Evolutionary conservation across 306 rosid genomes (phyloP), one percentile per base, ranked within the genome.

Genomic region (Pterocarpus santalinus): DNA sequence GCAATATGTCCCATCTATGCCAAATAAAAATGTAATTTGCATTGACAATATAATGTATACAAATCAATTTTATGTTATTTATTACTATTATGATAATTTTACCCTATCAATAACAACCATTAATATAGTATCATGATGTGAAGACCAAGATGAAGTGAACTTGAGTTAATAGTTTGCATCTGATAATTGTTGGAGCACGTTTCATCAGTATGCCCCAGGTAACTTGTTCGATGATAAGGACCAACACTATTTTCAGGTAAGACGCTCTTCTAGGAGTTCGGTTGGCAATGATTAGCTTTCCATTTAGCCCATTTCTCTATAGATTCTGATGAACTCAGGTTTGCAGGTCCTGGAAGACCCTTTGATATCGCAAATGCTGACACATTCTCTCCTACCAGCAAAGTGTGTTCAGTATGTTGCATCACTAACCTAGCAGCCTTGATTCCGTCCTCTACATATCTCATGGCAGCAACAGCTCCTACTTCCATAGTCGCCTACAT

Each of bases 381-480:
- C 61, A 98, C 98, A 82, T 89, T 81, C 86, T 95, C 99, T 78
- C 99, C 99, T 1, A 88, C 98, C 70, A 95, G 94, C 88, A 95
- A 72, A 72, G 99, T 95, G 85, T 95, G 98, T 47, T 88, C 56
- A 0, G 97, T 89, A 57, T 91, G 86, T 71, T 84, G 85, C 98
- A 95, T 93, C 73, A 95, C 99, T 69, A 95, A 76, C 80, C 88
- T 90, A 35, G 99, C 97, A 71, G 99, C 94, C 84, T 85, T 90
- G 79, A 93, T 90, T 66, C 97, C 99, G 79, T 95, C 98, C 80
- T 88, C 93, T 58, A 93, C 90, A 43, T 89, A 93, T 86, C 98
- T 88, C 99, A 95, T 93, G 72, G 96, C 93, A 44, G 93, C 99
- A 33, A 95, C 95, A 65, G 99, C 98, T 85, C 98, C 99, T 56